A percentile compares a stretch with the other conserved stretches of the same genome.
Conservation (phyloP, 1,139 yeast genomes). For the Suhomyces terraborum region DNA sequence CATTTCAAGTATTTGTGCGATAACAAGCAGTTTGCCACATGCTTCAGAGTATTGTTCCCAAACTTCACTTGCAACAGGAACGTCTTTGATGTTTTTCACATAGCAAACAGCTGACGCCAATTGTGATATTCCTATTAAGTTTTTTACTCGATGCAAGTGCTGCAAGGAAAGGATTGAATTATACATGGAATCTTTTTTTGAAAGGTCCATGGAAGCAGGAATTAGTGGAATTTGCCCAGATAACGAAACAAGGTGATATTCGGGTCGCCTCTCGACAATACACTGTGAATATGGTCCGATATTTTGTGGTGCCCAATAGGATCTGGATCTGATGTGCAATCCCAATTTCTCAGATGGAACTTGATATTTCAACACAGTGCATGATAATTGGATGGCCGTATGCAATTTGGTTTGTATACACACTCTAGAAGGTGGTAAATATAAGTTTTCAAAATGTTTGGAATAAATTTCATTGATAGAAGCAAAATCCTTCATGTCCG, state of each 20-base stretch:
- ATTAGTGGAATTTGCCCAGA: slow-evolving; percentile 92
- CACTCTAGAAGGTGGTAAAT: slow-evolving; percentile 82
- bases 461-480: slow-evolving; percentile 63
- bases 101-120: slow-evolving; percentile 58
- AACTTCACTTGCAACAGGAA: slow-evolving; percentile 30
- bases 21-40: slow-evolving; percentile 36
- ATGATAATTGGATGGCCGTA: slow-evolving; percentile 56
- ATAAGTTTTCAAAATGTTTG: slow-evolving; percentile 52
- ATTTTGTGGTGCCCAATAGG: slow-evolving; percentile 98
- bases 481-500: slow-evolving; percentile 65
- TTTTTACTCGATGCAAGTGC: slow-evolving; percentile 67
- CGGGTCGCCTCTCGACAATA: slow-evolving; percentile 45
- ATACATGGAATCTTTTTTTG: slow-evolving; percentile 21
- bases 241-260: slow-evolving; percentile 54
- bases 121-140: slow-evolving; percentile 48
- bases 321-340: slow-evolving; percentile 84
- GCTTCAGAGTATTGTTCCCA: slow-evolving; percentile 40
- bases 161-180: slow-evolving; percentile 64
- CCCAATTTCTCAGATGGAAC: slow-evolving; percentile 51
- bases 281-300: slow-evolving; percentile 97
- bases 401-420: slow-evolving; percentile 69
- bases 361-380: slow-evolving; percentile 41
- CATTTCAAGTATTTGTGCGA: slow-evolving; percentile 60
- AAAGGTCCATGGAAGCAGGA: slow-evolving; percentile 66
- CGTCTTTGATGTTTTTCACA: slow-evolving; percentile 37